Evolutionary conservation across 495 filamentous ascomycete genomes (phyloP).

Genomic region (Trichoderma virens): DNA sequence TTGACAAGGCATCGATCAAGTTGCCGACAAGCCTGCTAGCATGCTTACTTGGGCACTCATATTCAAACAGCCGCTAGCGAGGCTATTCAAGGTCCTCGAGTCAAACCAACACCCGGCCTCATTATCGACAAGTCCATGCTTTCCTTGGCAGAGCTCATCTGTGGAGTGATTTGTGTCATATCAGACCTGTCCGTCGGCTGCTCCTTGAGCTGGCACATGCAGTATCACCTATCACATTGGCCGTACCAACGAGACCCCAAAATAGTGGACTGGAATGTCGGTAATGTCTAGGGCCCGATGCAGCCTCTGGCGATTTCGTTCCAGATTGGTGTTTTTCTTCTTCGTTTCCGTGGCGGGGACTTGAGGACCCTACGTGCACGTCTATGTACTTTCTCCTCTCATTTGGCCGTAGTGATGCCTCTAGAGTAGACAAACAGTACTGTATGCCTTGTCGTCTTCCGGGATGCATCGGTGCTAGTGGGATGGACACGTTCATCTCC

Average conservation of each 20-base stretch:
- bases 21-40: too few species aligned
- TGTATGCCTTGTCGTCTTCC: too few species aligned
- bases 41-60: too few species aligned
- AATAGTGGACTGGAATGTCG: background rate
- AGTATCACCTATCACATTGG: constrained; percentile 3
- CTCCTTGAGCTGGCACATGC: background rate
- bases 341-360: background rate
- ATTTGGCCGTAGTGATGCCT: too few species aligned
- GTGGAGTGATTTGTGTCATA: background rate
- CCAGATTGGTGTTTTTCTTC: background rate
- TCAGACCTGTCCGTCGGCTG: background rate
- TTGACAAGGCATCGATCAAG: too few species aligned
- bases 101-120: too few species aligned
- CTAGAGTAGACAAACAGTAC: too few species aligned
- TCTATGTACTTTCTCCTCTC: background rate
- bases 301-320: constrained; percentile 1
- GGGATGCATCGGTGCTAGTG: too few species aligned
- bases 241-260: background rate
- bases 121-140: background rate
- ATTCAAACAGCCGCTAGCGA: too few species aligned
- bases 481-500: too few species aligned
- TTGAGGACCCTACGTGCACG: too few species aligned
- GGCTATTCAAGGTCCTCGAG: too few species aligned
- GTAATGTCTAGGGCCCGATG: background rate
- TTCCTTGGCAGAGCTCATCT: background rate